Evolutionary conservation across 495 filamentous ascomycete species (phyloP), one percentile per base, ranked within the genome.

Genomic region (Annulohypoxylon nitens): DNA sequence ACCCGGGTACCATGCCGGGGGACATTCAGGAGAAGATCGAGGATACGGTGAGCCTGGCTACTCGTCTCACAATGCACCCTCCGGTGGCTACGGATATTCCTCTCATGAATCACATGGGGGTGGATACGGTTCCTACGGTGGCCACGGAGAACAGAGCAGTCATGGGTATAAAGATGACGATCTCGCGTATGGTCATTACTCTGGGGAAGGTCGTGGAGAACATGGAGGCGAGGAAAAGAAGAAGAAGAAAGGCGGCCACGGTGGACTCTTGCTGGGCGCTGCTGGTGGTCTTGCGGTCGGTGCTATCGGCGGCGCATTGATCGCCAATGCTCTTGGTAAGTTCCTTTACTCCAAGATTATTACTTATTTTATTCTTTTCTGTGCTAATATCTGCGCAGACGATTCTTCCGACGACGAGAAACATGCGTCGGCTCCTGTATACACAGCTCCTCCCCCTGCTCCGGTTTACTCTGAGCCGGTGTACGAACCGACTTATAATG

Each of bases 271-370:
- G 37, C 51, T 83, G 39, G 85, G 81, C 23, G 88, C 83, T 14
- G 87, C 84, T 2, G 87, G 83, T 39, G 89, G 87, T 57, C 69
- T 89, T 48, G 89, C 87, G 0, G 81, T 86, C 4, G 89, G 89
- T 61, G 84, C 83, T 47, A 77, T 86, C 53, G 89, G 83, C 16
- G 89, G 88, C 23, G 90, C 87, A 2, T 67, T 90, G 16, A 69
- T 90, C 43, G 85, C 82, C 18, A 82, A 89, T 71, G 87, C 86
- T 25, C 72, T 87, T 12, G 76, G 87, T 89, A 81, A 62, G 84
- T 80, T 58, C 16, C 16, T n/a, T 39, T n/a, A 36, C 51, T 2
- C 14, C 53, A 12, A 16, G 0, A 9, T 3, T 16, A 23, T 23
- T 23, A 23, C 20, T 23, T 23, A 23, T 23, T 23, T 23, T 23